Evolutionary conservation across 1,284 basidiomycete species (phyloP), one percentile per base, ranked within the genome.

Genomic region (Thecaphora thlaspeos): DNA sequence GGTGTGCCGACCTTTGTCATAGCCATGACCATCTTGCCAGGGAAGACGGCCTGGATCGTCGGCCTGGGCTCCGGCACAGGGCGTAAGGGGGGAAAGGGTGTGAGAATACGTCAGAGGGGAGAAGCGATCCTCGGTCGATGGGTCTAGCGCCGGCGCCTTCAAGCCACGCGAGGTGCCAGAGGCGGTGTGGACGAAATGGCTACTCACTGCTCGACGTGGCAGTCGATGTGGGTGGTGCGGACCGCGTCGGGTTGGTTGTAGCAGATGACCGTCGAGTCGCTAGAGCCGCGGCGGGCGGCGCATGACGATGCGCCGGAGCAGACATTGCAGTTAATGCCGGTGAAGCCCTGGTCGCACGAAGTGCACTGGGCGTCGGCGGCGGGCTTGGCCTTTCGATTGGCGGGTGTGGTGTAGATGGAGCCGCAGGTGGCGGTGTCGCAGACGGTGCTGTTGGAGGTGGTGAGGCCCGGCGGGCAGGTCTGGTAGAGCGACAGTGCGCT

Each of bases 261-360:
- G 41, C 70, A 73, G 24, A 65, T 56, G 17, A 69, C 48, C 1
- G 56, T 54, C 23, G 65, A 45, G 41, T 70, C 52, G 43, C 37
- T 41, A 23, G 63, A 42, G 1, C 56, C 45, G 21, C 44, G 55
- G 40, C 51, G 55, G 1, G 52, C 43, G 40, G 67, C 64, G 32
- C 70, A 72, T 2, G 70, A 50, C 40, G 37, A 43, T 15, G 54
- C n/a, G 7, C 61, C 47, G 22, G 54, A 46, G 40, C 70, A 72
- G 44, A 72, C 43, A 41, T 72, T 72, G 57, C 70, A 72, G 48
- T 72, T 72, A 54, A 70, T 43, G 21, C 70, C 68, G 12, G 55
- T 52, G 40, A 70, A 70, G 28, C 68, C 70, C 11, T 46, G 36
- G 38, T 68, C 65, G 42, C 70, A 72, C 2, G 52, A 46, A 21